These are phyloP conservation scores for Sphaerobolus stellatus DNA, from an alignment of 1,284 basidiomycete genomes.

Conservation along the genomic window DNA sequence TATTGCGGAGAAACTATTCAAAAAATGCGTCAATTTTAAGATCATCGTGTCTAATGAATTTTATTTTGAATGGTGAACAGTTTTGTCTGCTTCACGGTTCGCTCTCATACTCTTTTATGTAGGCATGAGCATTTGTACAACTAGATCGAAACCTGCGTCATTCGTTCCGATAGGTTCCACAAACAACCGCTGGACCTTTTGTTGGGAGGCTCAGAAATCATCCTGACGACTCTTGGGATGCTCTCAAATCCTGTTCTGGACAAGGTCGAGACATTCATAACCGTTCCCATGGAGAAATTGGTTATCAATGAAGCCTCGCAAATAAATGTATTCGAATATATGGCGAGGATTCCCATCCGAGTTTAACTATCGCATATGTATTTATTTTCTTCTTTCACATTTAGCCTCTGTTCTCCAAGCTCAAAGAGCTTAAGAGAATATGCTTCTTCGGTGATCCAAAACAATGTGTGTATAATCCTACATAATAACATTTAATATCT, in stretches of 20 bases:
- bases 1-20: conserved; percentile 59
- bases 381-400: background rate
- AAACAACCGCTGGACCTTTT: conserved; percentile 12
- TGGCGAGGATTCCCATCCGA: conserved; percentile 21
- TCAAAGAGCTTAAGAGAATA: conserved; percentile 52
- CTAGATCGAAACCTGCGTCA: conserved; percentile 33
- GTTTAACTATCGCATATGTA: background rate
- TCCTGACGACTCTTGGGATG: conserved; percentile 74
- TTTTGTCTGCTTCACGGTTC: conserved; percentile 3
- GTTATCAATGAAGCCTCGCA: conserved; percentile 68
- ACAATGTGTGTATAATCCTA: conserved; percentile 51
- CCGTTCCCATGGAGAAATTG: conserved; percentile 43
- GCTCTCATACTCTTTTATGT: background rate
- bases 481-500: background rate
- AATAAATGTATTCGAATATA: conserved; percentile 57
- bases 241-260: conserved; percentile 45
- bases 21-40: conserved; percentile 48
- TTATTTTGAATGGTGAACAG: conserved; percentile 59
- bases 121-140: conserved; percentile 77
- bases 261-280: conserved; percentile 34
- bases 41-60: conserved; percentile 61
- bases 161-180: too few species aligned
- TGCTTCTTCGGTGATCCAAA: conserved; percentile 76
- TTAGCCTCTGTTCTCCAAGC: conserved; percentile 45
- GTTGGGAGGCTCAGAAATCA: conserved; percentile 47